Base-by-base conservation (phyloP, 2,329 filamentous ascomycete genomes). In the Parafenestella ontariensis region DNA sequence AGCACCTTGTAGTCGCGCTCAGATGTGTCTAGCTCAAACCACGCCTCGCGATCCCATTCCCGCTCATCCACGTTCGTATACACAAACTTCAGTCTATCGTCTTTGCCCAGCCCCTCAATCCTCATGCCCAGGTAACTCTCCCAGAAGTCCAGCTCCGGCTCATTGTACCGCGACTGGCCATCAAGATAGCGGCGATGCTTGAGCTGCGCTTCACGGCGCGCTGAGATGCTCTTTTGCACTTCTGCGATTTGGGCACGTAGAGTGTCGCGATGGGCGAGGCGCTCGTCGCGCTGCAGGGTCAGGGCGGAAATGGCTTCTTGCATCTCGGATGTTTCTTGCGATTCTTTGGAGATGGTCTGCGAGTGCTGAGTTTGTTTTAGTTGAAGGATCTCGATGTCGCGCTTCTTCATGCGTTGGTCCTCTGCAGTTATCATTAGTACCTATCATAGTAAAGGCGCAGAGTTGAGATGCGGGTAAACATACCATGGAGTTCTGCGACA, bases 121-220 rank as follows among this genome's bases (percentile, higher is more conserved):
- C 89, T 83, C 72, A 98, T 76, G 54, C 94, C 93, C 55, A 99
- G 81, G 72, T 94, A 95, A 49, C 89, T 89, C 74, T 96, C 90
- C 95, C 95, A 99, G 73, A 98, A 98, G 64, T 93, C 90, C 41
- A 99, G 83, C 79, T 99, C 95, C 0, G 95, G 95, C 39, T 91
- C 85, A 76, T 99, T 98, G 77, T 94, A 90, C 29, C 92, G 86
- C 49, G 90, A 86, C 78, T 98, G 94, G 1, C 89, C 85, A 67
- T 96, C 91, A 33, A 96, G 82, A 65, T 91, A 87, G 58, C 86
- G 84, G 43, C 90, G 87, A 72, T 91, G 87, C 59, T 85, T 85
- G 46, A 87, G 82, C 77, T 92, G 90, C 11, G 89, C 87, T n/a
- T 88, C 88, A 20, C 90, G 78, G 36, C 86, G 83, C 26, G 84